phyloP scores from a whole-genome alignment of 192 early-diverging fungal genomes.

The Bifiguratus adelaidae region DNA sequence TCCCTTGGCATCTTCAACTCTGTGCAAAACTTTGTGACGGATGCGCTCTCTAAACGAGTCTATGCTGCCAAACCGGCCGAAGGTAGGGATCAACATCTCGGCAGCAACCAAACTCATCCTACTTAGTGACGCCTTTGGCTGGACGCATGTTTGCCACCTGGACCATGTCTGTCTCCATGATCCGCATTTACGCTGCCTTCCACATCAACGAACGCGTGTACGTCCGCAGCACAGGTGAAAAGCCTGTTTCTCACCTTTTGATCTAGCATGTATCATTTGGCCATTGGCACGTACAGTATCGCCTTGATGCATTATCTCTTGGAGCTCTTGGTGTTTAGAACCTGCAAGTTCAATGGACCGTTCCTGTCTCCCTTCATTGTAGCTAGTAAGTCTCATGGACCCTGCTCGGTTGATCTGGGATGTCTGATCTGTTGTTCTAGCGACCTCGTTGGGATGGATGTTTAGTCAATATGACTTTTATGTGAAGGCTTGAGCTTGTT shows the following conservation, averaged over 20 bases:
- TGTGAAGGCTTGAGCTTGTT: too few relatives aligned
- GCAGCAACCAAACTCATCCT: conserved; percentile 15
- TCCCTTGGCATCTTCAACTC: conserved; percentile 75
- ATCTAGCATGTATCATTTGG: conserved; percentile 38
- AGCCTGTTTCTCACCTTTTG: background rate
- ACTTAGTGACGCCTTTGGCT: conserved; percentile 67
- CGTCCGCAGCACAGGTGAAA: background rate
- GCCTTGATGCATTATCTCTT: conserved; percentile 57
- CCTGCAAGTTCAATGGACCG: conserved; percentile 46
- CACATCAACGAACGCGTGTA: conserved; percentile 64
- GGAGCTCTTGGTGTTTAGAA: conserved; percentile 54
- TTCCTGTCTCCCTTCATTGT: conserved; percentile 57
- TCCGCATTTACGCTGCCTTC: conserved; percentile 81
- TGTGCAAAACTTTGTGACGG: conserved; percentile 70
- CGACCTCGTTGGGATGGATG: too few relatives aligned
- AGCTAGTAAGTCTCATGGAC: conserved; percentile 28
- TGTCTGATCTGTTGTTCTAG: too few relatives aligned
- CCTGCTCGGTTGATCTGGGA: too few relatives aligned
- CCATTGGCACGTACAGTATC: conserved; percentile 59
- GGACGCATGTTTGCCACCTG: conserved; percentile 81
- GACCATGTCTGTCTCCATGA: conserved; percentile 71
- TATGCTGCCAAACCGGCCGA: conserved; percentile 56
- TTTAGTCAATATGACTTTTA: too few relatives aligned
- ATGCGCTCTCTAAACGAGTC: conserved; percentile 64
- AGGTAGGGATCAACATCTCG: conserved; percentile 21